phyloP scores from a whole-genome alignment of 345 rosid species.

The Gossypium thurberi region DNA sequence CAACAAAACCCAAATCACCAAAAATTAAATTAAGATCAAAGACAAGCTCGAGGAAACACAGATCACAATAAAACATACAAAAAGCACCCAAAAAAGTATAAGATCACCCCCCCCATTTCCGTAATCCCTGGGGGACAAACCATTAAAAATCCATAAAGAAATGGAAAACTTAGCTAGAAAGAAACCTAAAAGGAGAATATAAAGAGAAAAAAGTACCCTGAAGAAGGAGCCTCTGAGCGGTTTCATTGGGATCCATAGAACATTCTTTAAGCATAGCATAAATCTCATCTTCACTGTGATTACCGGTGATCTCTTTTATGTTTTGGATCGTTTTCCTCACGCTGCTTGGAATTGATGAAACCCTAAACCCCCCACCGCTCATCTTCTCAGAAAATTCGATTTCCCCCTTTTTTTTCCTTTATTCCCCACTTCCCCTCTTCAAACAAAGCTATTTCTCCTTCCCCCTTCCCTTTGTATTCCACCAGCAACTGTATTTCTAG shows the following conservation, averaged over 20 bases:
- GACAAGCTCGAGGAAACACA: not conserved
- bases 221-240: slow-evolving; percentile 57
- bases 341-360: slow-evolving; percentile 50
- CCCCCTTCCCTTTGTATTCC: slow-evolving; percentile 7
- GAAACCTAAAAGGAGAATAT: not conserved
- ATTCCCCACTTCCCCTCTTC: slow-evolving; percentile 8
- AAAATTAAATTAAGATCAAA: slow-evolving; percentile 16
- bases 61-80: slow-evolving; percentile 4
- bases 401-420: not conserved
- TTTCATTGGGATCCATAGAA: slow-evolving; percentile 89
- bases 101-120: slow-evolving; percentile 21
- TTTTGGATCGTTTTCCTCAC: slow-evolving; percentile 61
- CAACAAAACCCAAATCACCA: slow-evolving; percentile 11
- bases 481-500: not conserved
- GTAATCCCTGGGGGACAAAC: not conserved
- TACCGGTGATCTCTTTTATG: slow-evolving; percentile 70
- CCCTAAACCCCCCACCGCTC: slow-evolving; percentile 74
- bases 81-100: not conserved
- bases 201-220: slow-evolving; percentile 41
- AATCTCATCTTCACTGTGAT: slow-evolving; percentile 89
- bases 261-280: slow-evolving; percentile 88
- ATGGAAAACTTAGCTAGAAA: not conserved
- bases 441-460: slow-evolving; percentile 16
- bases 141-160: not conserved
- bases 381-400: slow-evolving; percentile 32